Percentiles rank a stretch among this genome's conserved stretches.
phyloP scores from a whole-genome alignment of 2,329 filamentous ascomycete species.

The Penicillium concentricum region DNA sequence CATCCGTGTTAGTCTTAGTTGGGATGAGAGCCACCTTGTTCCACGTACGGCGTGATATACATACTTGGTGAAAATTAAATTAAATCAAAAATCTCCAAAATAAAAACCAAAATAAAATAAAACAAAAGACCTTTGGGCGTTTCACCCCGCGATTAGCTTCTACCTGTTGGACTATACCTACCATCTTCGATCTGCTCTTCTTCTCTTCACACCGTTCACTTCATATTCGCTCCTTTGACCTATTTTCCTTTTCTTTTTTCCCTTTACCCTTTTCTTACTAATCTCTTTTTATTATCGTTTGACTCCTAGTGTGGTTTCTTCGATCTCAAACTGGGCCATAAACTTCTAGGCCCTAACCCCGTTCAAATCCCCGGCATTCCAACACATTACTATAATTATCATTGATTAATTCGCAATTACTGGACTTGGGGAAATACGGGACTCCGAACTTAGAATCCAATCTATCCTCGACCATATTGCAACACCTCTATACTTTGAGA shows the following conservation, averaged over 20 bases:
- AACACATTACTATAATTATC: slow-evolving; percentile 23
- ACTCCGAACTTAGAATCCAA: slow-evolving; percentile 11
- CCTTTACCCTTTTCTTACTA: slow-evolving; percentile 12
- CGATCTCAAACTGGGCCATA: slow-evolving; percentile 16
- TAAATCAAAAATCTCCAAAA: slow-evolving; percentile 2
- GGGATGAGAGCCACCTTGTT: slow-evolving; percentile 26
- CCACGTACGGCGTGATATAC: slow-evolving; percentile 24
- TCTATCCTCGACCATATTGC: slow-evolving; percentile 20
- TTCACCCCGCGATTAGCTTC: slow-evolving; percentile 41
- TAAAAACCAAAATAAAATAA: slow-evolving; percentile 18
- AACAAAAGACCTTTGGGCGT: slow-evolving; percentile 27
- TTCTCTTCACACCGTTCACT: slow-evolving; percentile 18
- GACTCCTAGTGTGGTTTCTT: slow-evolving; percentile 12
- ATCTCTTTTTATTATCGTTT: slow-evolving; percentile 14
- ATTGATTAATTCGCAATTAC: slow-evolving; percentile 23
- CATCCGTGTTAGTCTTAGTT: slow-evolving; percentile 26
- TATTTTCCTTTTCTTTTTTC: slow-evolving; percentile 11
- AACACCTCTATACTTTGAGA: slow-evolving; percentile 2
- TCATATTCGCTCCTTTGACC: slow-evolving; percentile 27
- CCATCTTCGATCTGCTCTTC: slow-evolving; percentile 23
- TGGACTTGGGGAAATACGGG: neutral
- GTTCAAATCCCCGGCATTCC: slow-evolving; percentile 11
- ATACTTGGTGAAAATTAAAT: slow-evolving; percentile 7
- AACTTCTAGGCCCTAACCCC: slow-evolving; percentile 15
- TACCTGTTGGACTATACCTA: slow-evolving; percentile 25